Base-by-base conservation (phyloP, 192 early-diverging fungal species). In the Oehlia diaphana region DNA sequence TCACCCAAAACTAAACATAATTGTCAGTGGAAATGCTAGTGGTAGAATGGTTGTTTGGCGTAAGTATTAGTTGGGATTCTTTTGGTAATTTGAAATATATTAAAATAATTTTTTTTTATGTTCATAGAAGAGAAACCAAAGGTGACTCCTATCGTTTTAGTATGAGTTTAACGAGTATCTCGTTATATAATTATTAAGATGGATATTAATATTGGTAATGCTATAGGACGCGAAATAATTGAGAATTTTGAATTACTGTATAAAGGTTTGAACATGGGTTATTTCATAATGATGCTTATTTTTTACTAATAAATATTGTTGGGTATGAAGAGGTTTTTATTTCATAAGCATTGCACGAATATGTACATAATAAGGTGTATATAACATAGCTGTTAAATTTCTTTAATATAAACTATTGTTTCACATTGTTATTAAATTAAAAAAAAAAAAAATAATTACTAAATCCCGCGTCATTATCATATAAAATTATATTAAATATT, bases 41-140 rank as follows among this genome's bases (percentile, higher is more conserved):
- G 92, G 92, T 28, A 86, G 87, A 69, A 86, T 90, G 84, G 85
- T 87, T 3, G 85, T 86, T 31, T 93, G 90, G 90, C 26, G 72
- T 74, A 39, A 42, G 68, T 70, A 26, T 3, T 16, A 33, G 6
- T 26, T 4, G 28, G 13, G 9, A 26, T 33, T 58, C 19, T 19
- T 58, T 58, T 21, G 5, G 16, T 7, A 37, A 58, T 21, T 58
- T 58, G 16, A 21, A 21, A 58, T 58, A 6, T 58, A 19, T 21
- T 21, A 58, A 58, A 58, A 58, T 21, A 13, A 26, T 26, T 21
- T 7, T 21, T 53, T 53, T 58, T 58, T 19, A 19, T 58, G 14
- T 58, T 21, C 16, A 5, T 16, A 58, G 53, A 58, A 58, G 53
- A 58, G 53, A 58, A 58, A 7, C 53, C 16, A 58, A 58, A 58